A percentile compares a stretch with the other conserved stretches of the same genome.
phyloP scores from a whole-genome alignment of 768 basidiomycete species.

The Amyloporia xantha region DNA sequence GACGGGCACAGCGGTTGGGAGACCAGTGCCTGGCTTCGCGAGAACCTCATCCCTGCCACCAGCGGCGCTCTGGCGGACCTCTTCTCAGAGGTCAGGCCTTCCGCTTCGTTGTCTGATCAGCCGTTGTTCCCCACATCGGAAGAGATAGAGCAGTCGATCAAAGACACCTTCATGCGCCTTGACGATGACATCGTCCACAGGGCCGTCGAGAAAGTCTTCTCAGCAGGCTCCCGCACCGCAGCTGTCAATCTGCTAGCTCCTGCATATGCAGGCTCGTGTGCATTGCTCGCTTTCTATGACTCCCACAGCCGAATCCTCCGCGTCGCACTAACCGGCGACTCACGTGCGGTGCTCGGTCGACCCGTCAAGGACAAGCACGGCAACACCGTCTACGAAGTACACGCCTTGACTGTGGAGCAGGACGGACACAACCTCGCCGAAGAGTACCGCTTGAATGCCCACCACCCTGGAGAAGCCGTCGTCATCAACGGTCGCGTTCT shows the following conservation, averaged over 20 bases:
- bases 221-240: slow-evolving; percentile 19
- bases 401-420: slow-evolving; percentile 35
- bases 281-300: slow-evolving; percentile 41
- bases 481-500: slow-evolving; percentile 31
- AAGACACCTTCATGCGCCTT: slow-evolving; percentile 30
- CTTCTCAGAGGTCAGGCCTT: slow-evolving; percentile 7
- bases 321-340: slow-evolving; percentile 41
- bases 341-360: slow-evolving; percentile 43
- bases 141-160: slow-evolving; percentile 31
- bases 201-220: slow-evolving; percentile 23
- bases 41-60: slow-evolving; percentile 25
- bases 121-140: slow-evolving; percentile 13
- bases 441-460: slow-evolving; percentile 22
- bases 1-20: slow-evolving; percentile 28
- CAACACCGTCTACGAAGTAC: slow-evolving; percentile 29
- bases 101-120: not conserved
- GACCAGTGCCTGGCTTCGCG: slow-evolving; percentile 28
- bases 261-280: slow-evolving; percentile 37
- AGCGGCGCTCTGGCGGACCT: slow-evolving; percentile 18
- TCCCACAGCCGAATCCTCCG: slow-evolving; percentile 30
- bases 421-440: slow-evolving; percentile 29
- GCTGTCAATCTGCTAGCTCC: slow-evolving; percentile 26
- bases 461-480: slow-evolving; percentile 27
- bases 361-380: slow-evolving; percentile 23
- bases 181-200: slow-evolving; percentile 38